phyloP scores from a whole-genome alignment of 192 early-diverging fungal genomes.

The Coemansia sp. region DNA sequence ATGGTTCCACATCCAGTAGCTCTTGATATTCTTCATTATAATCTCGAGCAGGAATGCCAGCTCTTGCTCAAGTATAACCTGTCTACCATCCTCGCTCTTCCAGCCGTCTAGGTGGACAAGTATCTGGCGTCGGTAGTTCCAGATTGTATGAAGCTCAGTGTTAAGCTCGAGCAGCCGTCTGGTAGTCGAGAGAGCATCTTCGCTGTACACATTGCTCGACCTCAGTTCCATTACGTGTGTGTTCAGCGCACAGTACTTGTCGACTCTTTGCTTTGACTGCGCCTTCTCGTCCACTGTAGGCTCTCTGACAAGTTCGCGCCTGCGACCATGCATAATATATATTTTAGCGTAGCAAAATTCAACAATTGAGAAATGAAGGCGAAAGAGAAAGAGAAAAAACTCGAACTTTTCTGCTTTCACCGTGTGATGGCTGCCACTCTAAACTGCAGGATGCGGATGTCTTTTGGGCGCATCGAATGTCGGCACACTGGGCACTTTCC shows the following conservation, averaged over 20 bases:
- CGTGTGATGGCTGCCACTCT: constrained; percentile 18
- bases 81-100: constrained; percentile 13
- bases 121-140: constrained; percentile 87
- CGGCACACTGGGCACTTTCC: constrained; percentile 46
- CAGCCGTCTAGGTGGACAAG: constrained; percentile 36
- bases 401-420: neutral
- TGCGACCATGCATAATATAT: constrained; percentile 33
- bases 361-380: neutral
- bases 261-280: constrained; percentile 31
- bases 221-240: constrained; percentile 22
- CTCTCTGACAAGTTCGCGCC: constrained; percentile 33
- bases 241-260: constrained; percentile 43
- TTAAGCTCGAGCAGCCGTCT: constrained; percentile 72
- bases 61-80: constrained; percentile 54
- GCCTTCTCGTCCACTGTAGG: constrained; percentile 25
- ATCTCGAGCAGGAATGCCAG: constrained; percentile 73
- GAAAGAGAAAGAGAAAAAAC: neutral
- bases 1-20: constrained; percentile 98
- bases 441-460: constrained; percentile 46
- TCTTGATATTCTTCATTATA: constrained; percentile 81
- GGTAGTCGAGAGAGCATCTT: constrained; percentile 63
- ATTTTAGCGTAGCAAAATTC: constrained; percentile 2
- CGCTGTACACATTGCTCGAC: constrained; percentile 15
- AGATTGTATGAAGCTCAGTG: constrained; percentile 91
- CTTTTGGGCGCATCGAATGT: constrained; percentile 30